Percentiles rank a stretch among this genome's conserved stretches.
Evolutionary conservation across 129 eudicot species (phyloP).

Genomic region (Centaurea solstitialis): DNA sequence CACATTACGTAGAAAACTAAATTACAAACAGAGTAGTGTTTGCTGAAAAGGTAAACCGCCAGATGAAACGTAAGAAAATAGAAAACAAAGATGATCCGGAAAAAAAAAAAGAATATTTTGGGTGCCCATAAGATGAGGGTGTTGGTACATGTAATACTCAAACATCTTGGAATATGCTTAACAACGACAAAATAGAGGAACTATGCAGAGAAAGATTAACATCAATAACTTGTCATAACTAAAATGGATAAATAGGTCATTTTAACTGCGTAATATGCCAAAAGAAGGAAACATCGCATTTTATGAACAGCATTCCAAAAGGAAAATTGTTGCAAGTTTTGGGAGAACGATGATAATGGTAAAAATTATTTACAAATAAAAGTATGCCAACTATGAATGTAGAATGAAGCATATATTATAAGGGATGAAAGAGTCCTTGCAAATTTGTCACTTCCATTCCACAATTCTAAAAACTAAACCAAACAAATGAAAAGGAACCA

Average conservation of each 20-base stretch:
- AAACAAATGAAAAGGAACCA: neutral
- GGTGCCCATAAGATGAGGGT: neutral
- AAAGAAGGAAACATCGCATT: neutral
- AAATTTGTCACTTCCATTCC: neutral
- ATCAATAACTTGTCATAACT: neutral
- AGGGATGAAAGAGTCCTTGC: too few species aligned
- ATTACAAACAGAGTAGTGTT: neutral
- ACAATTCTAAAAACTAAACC: neutral
- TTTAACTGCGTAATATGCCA: neutral
- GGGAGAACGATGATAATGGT: neutral
- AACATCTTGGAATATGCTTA: neutral
- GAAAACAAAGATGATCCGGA: neutral
- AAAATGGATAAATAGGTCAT: neutral
- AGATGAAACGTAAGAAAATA: neutral
- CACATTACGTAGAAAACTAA: neutral
- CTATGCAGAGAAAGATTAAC: neutral
- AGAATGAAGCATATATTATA: neutral
- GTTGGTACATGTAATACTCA: too few species aligned
- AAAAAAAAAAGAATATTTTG: too few species aligned
- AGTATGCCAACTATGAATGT: neutral
- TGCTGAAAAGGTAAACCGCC: neutral
- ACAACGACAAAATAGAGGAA: neutral
- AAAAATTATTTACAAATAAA: neutral
- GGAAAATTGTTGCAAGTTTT: neutral
- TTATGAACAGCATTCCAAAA: neutral